phyloP scores from a whole-genome alignment of 805 yeast genomes.

The Candida rishiriensis region DNA sequence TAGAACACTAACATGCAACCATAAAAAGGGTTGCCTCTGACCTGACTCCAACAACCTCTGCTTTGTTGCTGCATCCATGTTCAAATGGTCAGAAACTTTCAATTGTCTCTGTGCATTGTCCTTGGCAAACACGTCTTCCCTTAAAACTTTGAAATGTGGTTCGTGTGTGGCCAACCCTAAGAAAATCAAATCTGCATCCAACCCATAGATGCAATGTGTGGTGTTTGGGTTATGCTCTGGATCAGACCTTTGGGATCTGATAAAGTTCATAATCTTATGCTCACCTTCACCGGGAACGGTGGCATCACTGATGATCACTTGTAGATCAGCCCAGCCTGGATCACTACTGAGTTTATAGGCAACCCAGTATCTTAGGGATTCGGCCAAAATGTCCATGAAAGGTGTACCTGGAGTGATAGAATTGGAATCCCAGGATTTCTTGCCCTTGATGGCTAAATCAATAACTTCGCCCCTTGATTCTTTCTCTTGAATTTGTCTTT shows the following conservation, averaged over 20 bases:
- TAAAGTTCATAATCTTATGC: slow-evolving; percentile 95
- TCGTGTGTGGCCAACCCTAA: slow-evolving; percentile 96
- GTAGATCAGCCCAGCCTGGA: slow-evolving; percentile 89
- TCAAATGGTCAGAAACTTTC: slow-evolving; percentile 44
- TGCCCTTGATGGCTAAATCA: slow-evolving; percentile 68
- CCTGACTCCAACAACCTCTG: slow-evolving; percentile 38
- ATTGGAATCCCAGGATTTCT: slow-evolving; percentile 89
- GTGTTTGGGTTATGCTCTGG: slow-evolving; percentile 90
- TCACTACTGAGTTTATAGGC: slow-evolving; percentile 83
- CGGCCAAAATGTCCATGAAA: slow-evolving; percentile 87
- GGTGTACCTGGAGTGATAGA: slow-evolving; percentile 99
- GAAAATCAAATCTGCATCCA: slow-evolving; percentile 97
- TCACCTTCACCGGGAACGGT: slow-evolving; percentile 99
- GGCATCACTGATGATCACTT: slow-evolving; percentile 90
- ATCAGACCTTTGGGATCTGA: slow-evolving; percentile 83
- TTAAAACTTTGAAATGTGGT: slow-evolving; percentile 87
- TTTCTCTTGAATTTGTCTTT: slow-evolving; percentile 51
- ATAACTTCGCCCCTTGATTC: slow-evolving; percentile 67
- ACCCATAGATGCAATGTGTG: slow-evolving; percentile 92
- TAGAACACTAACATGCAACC: slow-evolving; percentile 86
- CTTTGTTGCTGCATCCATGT: slow-evolving; percentile 57
- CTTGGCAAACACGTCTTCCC: slow-evolving; percentile 96
- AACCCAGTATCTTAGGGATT: slow-evolving; percentile 83
- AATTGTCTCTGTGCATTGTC: slow-evolving; percentile 43
- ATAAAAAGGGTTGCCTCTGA: slow-evolving; percentile 77